Evolutionary conservation across 2,329 filamentous ascomycete species (phyloP), one percentile per base, ranked within the genome.

Genomic region (Eurotiales sp.): DNA sequence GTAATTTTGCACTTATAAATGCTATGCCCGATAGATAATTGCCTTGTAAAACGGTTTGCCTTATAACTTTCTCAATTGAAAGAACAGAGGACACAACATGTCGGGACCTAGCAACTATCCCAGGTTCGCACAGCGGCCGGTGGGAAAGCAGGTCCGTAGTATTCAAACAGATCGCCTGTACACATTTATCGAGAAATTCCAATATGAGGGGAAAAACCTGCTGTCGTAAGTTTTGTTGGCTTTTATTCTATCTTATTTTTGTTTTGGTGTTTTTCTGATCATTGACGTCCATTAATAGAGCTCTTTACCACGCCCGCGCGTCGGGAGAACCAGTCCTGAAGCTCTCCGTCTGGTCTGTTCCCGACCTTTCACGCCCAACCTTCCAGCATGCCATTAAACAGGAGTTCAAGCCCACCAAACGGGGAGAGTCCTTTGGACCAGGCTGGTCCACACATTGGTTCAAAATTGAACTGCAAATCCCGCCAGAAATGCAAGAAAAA

Each of bases 371-470:
- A 21, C 84, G 93, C n/a, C 92, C 93, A 2, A 85, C 86, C 3
- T 99, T 97, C 73, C 74, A 91, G 56, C 89, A 96, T 51, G 92
- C 91, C 14, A 82, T 77, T 12, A 78, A 76, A 14, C 84, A 95
- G 59, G 74, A 85, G 5, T 97, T 92, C 75, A 80, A 79, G 48
- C 79, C 85, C 45, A 87, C 91, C 8, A 75, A 81, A 17, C 83
- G 90, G 50, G 91, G 91, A 52, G 79, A 86, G 53, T 83, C 77
- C 5, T 97, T 97, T 61, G 93, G 93, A 0, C 93, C 93, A 1
- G 92, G 90, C 27, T 99, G 93, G 93, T 87, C 90, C 1, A 97
- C 93, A 8, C 93, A 97, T 70, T 99, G 93, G 93, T 95, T 97
- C 80, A 88, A 84, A 61, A 81, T 96, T 50, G 76, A 85, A 51